phyloP scores from a whole-genome alignment of 768 basidiomycete species.

The Rhizopogon roseolus region DNA sequence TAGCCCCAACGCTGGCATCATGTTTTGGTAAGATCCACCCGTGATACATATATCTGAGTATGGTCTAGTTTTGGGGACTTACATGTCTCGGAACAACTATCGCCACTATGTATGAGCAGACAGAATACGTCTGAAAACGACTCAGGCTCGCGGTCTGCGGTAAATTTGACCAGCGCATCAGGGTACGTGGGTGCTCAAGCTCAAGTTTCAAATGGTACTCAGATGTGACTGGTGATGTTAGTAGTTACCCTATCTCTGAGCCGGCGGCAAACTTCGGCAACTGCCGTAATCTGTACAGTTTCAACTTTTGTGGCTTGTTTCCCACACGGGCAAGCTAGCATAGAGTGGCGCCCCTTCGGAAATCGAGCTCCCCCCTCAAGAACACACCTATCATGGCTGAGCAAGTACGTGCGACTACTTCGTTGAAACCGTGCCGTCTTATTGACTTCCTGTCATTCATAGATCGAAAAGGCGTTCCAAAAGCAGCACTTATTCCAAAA shows the following conservation, averaged over 20 bases:
- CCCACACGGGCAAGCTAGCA: slow-evolving; percentile 8
- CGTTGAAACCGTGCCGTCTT: background rate
- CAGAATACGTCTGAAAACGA: no score
- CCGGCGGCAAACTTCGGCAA: slow-evolving; percentile 16
- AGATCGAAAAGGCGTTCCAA: slow-evolving; percentile 98
- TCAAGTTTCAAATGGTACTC: background rate
- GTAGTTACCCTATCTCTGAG: no score
- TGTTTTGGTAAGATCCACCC: no score
- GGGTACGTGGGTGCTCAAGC: no score
- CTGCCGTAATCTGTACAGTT: slow-evolving; percentile 39
- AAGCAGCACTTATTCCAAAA: slow-evolving; percentile 99
- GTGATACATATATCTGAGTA: no score
- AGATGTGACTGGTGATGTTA: background rate
- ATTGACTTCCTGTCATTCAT: slow-evolving; percentile 3
- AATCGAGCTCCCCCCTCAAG: slow-evolving; percentile 6
- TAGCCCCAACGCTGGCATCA: no score
- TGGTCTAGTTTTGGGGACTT: no score
- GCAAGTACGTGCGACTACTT: slow-evolving; percentile 37
- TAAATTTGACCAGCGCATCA: no score
- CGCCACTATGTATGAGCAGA: no score
- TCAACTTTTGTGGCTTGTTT: slow-evolving; percentile 31
- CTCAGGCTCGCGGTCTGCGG: no score
- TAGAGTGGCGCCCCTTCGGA: background rate
- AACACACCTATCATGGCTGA: slow-evolving; percentile 47
- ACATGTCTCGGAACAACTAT: no score